Percentiles rank a stretch among this genome's conserved stretches.
phyloP scores from a whole-genome alignment of 148 eudicot species.

The Chenopodium berlandieri region DNA sequence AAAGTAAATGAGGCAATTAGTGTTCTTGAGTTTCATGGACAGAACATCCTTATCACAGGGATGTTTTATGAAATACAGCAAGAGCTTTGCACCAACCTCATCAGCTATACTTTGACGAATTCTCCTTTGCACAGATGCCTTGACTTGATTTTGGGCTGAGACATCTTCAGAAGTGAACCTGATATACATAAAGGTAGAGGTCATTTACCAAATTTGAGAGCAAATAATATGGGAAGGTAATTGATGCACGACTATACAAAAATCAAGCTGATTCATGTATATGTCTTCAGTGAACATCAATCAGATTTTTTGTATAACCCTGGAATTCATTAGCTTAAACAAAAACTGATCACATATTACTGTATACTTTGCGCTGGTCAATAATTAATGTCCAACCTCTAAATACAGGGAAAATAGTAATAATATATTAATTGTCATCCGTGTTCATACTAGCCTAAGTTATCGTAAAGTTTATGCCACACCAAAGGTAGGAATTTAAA shows the following conservation, averaged over 20 bases:
- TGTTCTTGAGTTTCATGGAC: neutral
- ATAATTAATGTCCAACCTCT: neutral
- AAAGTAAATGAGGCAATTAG: neutral
- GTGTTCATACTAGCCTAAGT: neutral
- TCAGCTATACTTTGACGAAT: slow-evolving; percentile 93
- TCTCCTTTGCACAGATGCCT: slow-evolving; percentile 91
- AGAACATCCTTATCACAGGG: neutral
- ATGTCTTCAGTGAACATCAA: neutral
- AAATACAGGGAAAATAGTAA: neutral
- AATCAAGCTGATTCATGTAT: neutral
- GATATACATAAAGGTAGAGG: slow-evolving; percentile 12
- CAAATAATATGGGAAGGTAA: neutral
- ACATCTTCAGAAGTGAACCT: slow-evolving; percentile 94
- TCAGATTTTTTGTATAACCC: neutral
- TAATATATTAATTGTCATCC: neutral
- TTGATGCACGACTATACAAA: neutral
- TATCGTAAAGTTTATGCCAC: neutral
- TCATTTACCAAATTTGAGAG: neutral
- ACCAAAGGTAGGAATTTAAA: neutral
- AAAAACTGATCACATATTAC: neutral
- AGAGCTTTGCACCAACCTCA: slow-evolving; percentile 45
- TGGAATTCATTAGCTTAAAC: neutral
- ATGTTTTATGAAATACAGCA: neutral
- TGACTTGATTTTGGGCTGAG: slow-evolving; percentile 97
- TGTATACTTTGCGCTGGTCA: neutral